Conservation (phyloP, 148 eudicot genomes). For the Nyssa sinensis region DNA sequence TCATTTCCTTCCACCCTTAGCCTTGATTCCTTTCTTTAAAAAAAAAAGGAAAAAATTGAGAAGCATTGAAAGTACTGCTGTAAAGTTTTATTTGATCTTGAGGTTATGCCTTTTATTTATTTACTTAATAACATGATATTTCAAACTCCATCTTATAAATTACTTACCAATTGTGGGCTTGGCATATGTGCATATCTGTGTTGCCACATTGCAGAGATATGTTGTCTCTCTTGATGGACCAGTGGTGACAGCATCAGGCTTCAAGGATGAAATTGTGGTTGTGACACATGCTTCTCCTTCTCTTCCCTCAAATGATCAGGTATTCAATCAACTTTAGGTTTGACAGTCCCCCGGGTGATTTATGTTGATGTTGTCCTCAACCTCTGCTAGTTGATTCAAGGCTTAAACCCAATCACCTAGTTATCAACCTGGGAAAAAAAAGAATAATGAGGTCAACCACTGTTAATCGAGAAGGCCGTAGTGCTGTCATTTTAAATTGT, state of each 20-base stretch:
- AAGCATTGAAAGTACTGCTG: background rate
- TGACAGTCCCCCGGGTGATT: background rate
- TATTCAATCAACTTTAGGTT: constrained; percentile 19
- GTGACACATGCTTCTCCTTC: constrained; percentile 78
- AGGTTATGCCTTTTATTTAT: no score
- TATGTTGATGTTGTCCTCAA: background rate
- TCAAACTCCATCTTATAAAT: background rate
- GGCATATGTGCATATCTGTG: background rate
- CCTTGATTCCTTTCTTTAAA: no score
- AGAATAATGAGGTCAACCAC: background rate
- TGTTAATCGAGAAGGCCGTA: background rate
- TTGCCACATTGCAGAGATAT: constrained; percentile 45
- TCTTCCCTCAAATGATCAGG: constrained; percentile 89
- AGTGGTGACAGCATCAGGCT: constrained; percentile 90
- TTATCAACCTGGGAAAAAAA: background rate
- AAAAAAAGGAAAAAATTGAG: background rate
- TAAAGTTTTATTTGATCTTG: background rate
- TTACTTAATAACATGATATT: background rate
- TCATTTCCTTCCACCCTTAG: no score
- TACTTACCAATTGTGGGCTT: background rate
- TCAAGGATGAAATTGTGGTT: constrained; percentile 77
- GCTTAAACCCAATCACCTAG: background rate
- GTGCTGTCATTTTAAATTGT: background rate
- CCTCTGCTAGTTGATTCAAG: background rate
- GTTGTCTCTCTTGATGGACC: constrained; percentile 90